Base-by-base conservation (phyloP, 257 asterid species). In the Solanum medicagineum region DNA sequence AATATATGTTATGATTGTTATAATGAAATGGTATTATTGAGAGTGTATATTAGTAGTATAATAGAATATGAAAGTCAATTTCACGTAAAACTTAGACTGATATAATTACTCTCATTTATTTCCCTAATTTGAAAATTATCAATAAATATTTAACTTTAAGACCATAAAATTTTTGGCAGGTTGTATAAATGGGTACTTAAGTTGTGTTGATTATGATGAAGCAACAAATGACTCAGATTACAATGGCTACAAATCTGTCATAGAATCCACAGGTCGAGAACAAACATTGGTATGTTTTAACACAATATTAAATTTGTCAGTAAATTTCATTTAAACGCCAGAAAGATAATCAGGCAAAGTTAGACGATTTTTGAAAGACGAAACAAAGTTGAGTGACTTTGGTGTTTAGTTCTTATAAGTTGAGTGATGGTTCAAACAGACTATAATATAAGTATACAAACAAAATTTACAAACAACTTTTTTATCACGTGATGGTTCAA, bases 261-360 rank as follows among this genome's bases (percentile, higher is more conserved):
- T 92, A 2, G 94, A 90, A 77, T 89, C 94, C 4, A 84, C 87
- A 71, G 86, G 81, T 20, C 69, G 85, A 84, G 94, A 92, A 40
- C 87, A 90, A 29, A 80, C 93, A 29, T 22, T 92, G 93, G 94
- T 90, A 51, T 16, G 16, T 2, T 75, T 65, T 22, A 59, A 59
- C 29, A 60, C 0, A 0, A 22, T 62, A 22, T 4, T 5, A 36
- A 36, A 36, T 36, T 36, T 62, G 1, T 22, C 4, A 10, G 13
- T 47, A 10, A 60, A 62, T 4, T 60, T 6, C 10, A 65, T 26
- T 65, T 26, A 24, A 2, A 0, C 44, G 14, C 42, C 6, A 36
- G 55, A 51, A 51, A 10, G 55, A 14, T 51, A 51, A 51, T 13
- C 12, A 11, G 15, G 16, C 5, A 51, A 51, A n/a, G 68, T 60